A percentile compares a stretch with the other conserved stretches of the same genome.
Evolutionary conservation across 73 alveolate species (phyloP).

Genomic region (Symbiodinium pilosum): DNA sequence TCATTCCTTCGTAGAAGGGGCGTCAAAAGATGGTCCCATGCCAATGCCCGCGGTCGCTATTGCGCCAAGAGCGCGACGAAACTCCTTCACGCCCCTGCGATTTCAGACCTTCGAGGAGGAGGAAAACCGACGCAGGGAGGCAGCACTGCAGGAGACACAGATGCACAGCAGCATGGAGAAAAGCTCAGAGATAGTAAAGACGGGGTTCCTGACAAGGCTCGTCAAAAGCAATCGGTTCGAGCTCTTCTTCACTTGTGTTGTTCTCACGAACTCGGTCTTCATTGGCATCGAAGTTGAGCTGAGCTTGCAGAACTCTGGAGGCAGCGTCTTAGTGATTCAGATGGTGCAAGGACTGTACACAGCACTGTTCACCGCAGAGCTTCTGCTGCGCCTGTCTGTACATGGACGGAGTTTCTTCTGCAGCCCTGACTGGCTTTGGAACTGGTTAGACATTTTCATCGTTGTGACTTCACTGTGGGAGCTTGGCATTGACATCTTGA

Average conservation of each 20-base stretch:
- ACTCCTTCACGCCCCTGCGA: neutral
- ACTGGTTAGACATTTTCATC: neutral
- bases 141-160: neutral
- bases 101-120: conserved; percentile 17
- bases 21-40: neutral
- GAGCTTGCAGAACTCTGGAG: neutral
- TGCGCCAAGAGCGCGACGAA: neutral
- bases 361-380: neutral
- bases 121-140: neutral
- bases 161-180: neutral
- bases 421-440: neutral
- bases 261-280: neutral
- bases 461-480: neutral
- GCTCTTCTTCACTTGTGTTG: neutral
- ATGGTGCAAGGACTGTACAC: neutral
- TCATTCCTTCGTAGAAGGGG: neutral
- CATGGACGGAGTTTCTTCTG: neutral
- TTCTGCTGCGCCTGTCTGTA: neutral
- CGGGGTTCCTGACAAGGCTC: neutral
- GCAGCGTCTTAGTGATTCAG: neutral
- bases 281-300: neutral
- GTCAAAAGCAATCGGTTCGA: neutral
- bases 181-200: neutral
- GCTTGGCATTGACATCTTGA: neutral
- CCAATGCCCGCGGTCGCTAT: neutral